A percentile compares a stretch with the other conserved stretches of the same genome.
These are phyloP conservation scores for Fusarium succisae DNA, from an alignment of 2,329 filamentous ascomycete genomes.

Conservation along the genomic window DNA sequence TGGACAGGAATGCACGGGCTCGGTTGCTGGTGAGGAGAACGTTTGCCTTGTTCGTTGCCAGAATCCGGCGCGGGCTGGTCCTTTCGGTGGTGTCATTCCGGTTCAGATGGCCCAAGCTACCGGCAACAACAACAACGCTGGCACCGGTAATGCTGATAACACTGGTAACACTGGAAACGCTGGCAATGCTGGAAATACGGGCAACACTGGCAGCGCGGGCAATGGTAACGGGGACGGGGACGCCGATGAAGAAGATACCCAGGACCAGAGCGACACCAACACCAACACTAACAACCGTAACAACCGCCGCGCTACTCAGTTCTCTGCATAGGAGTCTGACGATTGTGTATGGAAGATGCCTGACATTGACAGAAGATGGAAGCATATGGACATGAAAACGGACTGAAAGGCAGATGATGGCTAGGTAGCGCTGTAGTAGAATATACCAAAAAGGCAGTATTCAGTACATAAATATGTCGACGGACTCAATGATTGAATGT, in stretches of 20 bases:
- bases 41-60: slow-evolving; percentile 17
- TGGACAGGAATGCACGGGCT: background rate
- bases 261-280: background rate
- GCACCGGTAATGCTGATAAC: background rate
- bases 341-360: fast-evolving
- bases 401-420: background rate
- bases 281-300: background rate
- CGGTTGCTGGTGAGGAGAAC: slow-evolving; percentile 6
- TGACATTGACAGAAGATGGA: too few species aligned
- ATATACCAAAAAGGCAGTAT: background rate
- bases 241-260: background rate
- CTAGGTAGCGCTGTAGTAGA: fast-evolving
- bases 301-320: background rate
- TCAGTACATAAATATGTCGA: background rate
- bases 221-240: background rate
- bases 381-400: background rate
- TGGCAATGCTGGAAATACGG: background rate
- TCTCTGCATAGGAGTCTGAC: background rate
- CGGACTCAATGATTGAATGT: fast-evolving
- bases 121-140: background rate
- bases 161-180: too few species aligned
- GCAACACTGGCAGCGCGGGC: background rate
- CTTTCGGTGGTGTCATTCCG: slow-evolving; percentile 4
- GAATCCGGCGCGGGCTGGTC: slow-evolving; percentile 10
- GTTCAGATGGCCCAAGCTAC: slow-evolving; percentile 6